These are phyloP conservation scores for Teratosphaeria viscida DNA, from an alignment of 2,329 filamentous ascomycete species.

Conservation along the genomic window DNA sequence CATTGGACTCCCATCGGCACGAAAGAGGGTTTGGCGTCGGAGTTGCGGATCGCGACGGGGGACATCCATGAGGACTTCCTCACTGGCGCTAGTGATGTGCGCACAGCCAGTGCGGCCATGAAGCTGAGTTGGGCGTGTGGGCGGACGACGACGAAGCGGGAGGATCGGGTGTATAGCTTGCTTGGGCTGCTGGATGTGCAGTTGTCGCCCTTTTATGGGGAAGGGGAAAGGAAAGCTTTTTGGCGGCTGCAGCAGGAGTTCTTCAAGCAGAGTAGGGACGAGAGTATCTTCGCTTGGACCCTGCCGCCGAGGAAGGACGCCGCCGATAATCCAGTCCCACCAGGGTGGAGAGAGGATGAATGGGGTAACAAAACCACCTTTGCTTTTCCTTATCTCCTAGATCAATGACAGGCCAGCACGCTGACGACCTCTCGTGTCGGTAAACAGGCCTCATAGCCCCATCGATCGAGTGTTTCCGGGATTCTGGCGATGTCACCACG, in stretches of 20 bases:
- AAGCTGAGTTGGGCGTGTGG: conserved; percentile 10
- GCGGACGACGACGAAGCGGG: conserved; percentile 12
- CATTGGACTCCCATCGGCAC: background rate
- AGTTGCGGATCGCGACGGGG: background rate
- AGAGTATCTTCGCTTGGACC: background rate
- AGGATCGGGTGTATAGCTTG: conserved; percentile 37
- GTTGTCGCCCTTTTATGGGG: conserved; percentile 36
- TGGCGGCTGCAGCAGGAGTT: conserved; percentile 4
- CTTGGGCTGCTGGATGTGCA: conserved; percentile 35
- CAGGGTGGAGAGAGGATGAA: background rate
- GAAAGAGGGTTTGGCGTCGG: background rate
- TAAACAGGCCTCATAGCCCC: background rate
- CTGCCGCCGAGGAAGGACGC: background rate
- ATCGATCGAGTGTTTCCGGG: background rate
- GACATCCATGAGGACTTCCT: background rate
- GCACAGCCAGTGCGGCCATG: background rate
- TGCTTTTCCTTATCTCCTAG: background rate
- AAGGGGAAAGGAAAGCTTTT: conserved; percentile 9
- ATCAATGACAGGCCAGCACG: background rate
- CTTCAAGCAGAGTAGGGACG: background rate
- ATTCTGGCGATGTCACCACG: background rate
- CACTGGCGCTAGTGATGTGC: background rate
- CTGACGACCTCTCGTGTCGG: background rate
- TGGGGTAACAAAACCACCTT: background rate
- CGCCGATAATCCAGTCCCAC: background rate